Percentiles rank a stretch among this genome's conserved stretches.
Conservation (phyloP, 2,329 filamentous ascomycete genomes). For the Didymella sp. region DNA sequence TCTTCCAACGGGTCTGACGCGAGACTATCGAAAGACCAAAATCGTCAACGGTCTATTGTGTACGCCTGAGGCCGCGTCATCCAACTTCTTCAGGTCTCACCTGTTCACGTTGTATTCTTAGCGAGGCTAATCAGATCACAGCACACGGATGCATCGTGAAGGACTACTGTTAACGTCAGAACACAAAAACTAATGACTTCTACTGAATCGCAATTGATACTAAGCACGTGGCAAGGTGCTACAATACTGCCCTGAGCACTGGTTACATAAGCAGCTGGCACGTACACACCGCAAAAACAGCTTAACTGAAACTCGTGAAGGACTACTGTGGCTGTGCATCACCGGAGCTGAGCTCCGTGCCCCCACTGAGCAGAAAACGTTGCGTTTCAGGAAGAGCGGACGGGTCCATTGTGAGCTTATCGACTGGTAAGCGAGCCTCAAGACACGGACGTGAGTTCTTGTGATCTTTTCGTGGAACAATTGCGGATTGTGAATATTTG, state of each 20-base stretch:
- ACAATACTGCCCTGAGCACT: too few species aligned
- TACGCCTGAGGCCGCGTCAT: conserved; percentile 3
- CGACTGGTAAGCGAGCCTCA: neutral
- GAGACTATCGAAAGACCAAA: neutral
- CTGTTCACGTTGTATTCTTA: neutral
- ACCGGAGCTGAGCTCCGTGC: neutral
- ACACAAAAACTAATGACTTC: too few species aligned
- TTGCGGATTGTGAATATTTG: neutral
- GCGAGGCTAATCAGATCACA: neutral
- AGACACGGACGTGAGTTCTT: neutral
- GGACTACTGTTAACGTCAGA: too few species aligned
- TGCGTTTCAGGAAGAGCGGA: neutral
- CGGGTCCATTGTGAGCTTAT: neutral
- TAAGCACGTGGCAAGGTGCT: too few species aligned
- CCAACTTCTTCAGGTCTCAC: neutral
- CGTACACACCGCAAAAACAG: too few species aligned
- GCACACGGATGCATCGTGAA: neutral
- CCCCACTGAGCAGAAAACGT: neutral
- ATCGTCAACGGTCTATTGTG: neutral
- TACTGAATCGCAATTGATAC: too few species aligned
- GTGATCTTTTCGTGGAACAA: neutral
- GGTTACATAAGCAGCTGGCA: too few species aligned
- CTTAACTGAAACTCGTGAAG: too few species aligned
- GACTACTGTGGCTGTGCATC: conserved; percentile 5
- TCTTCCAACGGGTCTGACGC: neutral